Conservation (phyloP, 345 rosid species). For the Xanthoceras sorbifolium region DNA sequence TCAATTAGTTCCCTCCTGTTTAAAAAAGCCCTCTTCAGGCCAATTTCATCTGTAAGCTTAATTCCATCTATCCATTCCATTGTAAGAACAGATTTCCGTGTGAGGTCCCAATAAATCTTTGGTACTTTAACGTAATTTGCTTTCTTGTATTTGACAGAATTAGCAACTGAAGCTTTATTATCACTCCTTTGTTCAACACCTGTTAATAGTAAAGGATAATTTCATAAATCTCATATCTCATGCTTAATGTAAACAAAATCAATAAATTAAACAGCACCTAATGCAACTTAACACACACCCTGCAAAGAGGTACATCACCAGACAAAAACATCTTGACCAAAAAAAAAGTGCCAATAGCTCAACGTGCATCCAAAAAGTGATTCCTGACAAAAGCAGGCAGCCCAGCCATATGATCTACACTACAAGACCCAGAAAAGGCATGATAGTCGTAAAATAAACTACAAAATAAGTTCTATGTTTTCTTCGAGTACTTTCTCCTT, state of each 20-base stretch:
- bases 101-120: conserved; percentile 81
- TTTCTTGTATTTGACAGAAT: conserved; percentile 36
- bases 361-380: not conserved
- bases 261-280: not conserved
- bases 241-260: not conserved
- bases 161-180: conserved; percentile 35
- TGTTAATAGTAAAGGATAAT: conserved; percentile 27
- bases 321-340: not conserved
- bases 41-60: conserved; percentile 79
- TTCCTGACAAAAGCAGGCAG: not conserved
- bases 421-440: not conserved
- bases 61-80: conserved; percentile 99
- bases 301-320: not conserved
- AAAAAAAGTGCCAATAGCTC: not conserved
- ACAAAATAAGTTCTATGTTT: not conserved
- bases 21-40: conserved; percentile 56
- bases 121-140: conserved; percentile 72
- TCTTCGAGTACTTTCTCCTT: conserved; percentile 2
- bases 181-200: conserved; percentile 39
- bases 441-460: not conserved
- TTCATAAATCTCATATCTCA: not conserved
- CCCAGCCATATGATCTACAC: not conserved
- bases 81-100: conserved; percentile 83
- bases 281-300: not conserved
- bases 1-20: conserved; percentile 79